phyloP scores from a whole-genome alignment of 768 basidiomycete genomes.

The Tricholoma hemisulphureum region DNA sequence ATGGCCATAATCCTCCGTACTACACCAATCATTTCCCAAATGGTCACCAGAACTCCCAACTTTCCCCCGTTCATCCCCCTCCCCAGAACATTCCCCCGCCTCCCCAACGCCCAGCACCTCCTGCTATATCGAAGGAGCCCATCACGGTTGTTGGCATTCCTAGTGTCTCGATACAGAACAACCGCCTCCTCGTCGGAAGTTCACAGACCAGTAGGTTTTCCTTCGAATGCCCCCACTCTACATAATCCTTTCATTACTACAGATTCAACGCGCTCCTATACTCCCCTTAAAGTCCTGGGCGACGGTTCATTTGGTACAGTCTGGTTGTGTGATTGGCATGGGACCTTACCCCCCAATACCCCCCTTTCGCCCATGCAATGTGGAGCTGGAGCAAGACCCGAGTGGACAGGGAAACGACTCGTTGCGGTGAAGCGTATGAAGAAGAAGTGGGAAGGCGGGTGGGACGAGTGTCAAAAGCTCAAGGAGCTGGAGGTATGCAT shows the following conservation, averaged over 20 bases:
- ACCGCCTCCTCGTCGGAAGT: constrained; percentile 70
- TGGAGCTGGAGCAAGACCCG: constrained; percentile 86
- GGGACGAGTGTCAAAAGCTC: constrained; percentile 93
- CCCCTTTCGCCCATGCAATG: constrained; percentile 94
- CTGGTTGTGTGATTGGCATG: constrained; percentile 99
- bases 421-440: constrained; percentile 99
- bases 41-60: constrained; percentile 27
- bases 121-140: constrained; percentile 49
- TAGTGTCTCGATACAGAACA: constrained; percentile 69
- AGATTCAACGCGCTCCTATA: constrained; percentile 89
- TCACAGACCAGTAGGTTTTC: constrained; percentile 63
- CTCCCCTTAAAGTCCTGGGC: constrained; percentile 93
- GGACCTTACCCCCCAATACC: constrained; percentile 87
- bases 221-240: constrained; percentile 11
- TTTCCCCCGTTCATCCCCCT: constrained; percentile 30
- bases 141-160: constrained; percentile 72
- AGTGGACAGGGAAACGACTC: constrained; percentile 91
- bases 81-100: constrained; percentile 24
- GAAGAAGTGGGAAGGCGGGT: constrained; percentile 95
- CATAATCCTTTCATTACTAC: constrained; percentile 8
- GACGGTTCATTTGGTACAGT: constrained; percentile 99
- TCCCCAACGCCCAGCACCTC: constrained; percentile 29
- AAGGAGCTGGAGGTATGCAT: constrained; percentile 89
- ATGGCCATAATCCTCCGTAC: constrained; percentile 38
- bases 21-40: constrained; percentile 33